Conservation (phyloP, 345 rosid genomes). For the Excoecaria cochinchinensis region DNA sequence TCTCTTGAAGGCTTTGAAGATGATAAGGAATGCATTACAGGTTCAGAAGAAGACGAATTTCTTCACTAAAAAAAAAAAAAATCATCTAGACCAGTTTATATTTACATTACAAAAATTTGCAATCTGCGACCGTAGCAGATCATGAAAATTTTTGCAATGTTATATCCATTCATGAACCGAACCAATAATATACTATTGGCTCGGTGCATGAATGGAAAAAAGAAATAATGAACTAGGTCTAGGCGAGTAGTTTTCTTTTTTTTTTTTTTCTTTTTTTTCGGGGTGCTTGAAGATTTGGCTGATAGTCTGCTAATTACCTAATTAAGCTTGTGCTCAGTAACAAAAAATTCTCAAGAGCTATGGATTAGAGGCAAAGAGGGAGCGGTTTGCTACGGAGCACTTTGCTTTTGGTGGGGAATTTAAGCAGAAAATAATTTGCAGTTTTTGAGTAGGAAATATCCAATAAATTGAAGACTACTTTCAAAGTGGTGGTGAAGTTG, state of each 20-base stretch:
- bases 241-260: too few relatives aligned
- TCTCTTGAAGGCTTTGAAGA: slow-evolving; percentile 60
- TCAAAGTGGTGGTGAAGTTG: slow-evolving; percentile 49
- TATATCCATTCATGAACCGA: too few relatives aligned
- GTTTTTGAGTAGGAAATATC: neutral
- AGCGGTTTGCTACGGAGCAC: slow-evolving; percentile 73
- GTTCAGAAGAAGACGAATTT: slow-evolving; percentile 49
- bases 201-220: too few relatives aligned
- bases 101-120: too few relatives aligned
- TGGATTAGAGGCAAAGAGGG: slow-evolving; percentile 31
- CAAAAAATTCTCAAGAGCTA: slow-evolving; percentile 53
- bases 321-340: slow-evolving; percentile 64
- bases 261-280: neutral
- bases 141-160: too few relatives aligned
- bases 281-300: slow-evolving; percentile 4
- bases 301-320: neutral
- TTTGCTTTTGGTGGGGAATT: slow-evolving; percentile 16
- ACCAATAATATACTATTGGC: too few relatives aligned
- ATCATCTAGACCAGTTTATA: too few relatives aligned
- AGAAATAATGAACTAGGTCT: too few relatives aligned
- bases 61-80: too few relatives aligned
- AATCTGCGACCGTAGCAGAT: too few relatives aligned
- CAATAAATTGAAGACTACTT: neutral
- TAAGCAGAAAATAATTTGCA: slow-evolving; percentile 21
- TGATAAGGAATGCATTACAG: slow-evolving; percentile 56